Percentiles rank a stretch among this genome's conserved stretches.
Evolutionary conservation across 768 basidiomycete genomes (phyloP).

Genomic region (Suillus clintonianus): DNA sequence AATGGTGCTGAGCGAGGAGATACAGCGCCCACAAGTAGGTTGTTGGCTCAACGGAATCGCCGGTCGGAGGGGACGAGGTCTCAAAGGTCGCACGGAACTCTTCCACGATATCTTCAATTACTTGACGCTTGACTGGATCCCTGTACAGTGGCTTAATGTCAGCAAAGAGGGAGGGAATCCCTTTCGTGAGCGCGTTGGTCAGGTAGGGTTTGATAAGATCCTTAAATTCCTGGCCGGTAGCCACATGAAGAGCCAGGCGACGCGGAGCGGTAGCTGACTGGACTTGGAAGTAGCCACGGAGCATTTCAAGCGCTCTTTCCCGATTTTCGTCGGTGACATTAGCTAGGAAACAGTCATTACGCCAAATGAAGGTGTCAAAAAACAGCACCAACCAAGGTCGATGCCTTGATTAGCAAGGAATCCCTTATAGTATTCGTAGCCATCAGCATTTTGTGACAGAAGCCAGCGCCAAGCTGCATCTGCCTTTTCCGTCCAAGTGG

Average conservation of each 20-base stretch:
- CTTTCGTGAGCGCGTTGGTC: constrained; percentile 68
- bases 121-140: constrained; percentile 60
- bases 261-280: constrained; percentile 68
- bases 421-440: constrained; percentile 75
- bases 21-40: constrained; percentile 94
- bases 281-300: constrained; percentile 66
- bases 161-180: constrained; percentile 90
- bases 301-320: constrained; percentile 51
- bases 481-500: constrained; percentile 61
- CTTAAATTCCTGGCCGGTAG: constrained; percentile 72
- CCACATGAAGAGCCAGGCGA: constrained; percentile 71
- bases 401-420: constrained; percentile 69
- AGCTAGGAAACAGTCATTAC: constrained; percentile 28
- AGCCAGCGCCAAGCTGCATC: constrained; percentile 79
- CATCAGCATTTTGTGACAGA: constrained; percentile 85
- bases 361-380: neutral
- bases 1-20: constrained; percentile 90
- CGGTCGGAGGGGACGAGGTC: constrained; percentile 21
- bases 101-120: constrained; percentile 72
- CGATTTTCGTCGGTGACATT: constrained; percentile 51
- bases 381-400: constrained; percentile 51
- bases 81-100: constrained; percentile 40
- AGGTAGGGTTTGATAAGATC: constrained; percentile 69
- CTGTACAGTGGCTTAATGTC: constrained; percentile 86
- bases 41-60: constrained; percentile 53